Conservation (phyloP, 2,329 filamentous ascomycete species). For the Pseudocercospora pini-densiflorae region DNA sequence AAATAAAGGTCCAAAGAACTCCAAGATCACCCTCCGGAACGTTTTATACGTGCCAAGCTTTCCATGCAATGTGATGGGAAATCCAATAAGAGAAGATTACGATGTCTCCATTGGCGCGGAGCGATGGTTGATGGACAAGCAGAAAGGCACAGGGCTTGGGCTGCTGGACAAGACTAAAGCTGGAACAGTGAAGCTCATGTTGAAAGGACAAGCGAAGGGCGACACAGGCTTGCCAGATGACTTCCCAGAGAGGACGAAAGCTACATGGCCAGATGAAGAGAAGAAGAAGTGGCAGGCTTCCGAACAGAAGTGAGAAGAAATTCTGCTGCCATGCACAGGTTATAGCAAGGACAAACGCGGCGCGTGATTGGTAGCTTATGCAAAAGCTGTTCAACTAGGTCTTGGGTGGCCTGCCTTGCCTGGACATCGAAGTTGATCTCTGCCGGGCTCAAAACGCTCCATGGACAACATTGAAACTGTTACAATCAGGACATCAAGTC, state of each 20-base stretch:
- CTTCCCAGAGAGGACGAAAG: conserved; percentile 1
- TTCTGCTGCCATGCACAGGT: background rate
- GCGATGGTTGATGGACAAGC: conserved; percentile 20
- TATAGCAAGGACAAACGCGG: background rate
- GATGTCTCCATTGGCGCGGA: conserved; percentile 26
- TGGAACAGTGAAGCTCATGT: conserved; percentile 12
- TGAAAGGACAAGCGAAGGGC: conserved; percentile 21
- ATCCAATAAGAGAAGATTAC: conserved; percentile 21
- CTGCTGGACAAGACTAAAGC: conserved; percentile 24
- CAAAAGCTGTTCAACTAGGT: too few species aligned
- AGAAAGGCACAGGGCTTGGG: conserved; percentile 19
- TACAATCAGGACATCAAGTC: too few species aligned
- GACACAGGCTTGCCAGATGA: conserved; percentile 10
- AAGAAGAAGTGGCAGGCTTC: conserved; percentile 10
- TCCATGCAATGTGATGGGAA: conserved; percentile 22
- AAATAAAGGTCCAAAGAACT: conserved; percentile 7
- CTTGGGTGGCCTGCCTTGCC: too few species aligned
- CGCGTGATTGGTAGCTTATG: too few species aligned
- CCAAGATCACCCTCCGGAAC: conserved; percentile 15
- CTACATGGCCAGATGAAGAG: conserved; percentile 22
- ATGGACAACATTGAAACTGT: too few species aligned
- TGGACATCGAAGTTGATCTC: too few species aligned
- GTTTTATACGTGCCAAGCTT: conserved; percentile 2
- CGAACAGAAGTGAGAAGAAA: background rate
- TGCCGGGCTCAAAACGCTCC: too few species aligned